Evolutionary conservation across 169 alveolate genomes (phyloP).

Genomic region (Plasmodium vivax): DNA sequence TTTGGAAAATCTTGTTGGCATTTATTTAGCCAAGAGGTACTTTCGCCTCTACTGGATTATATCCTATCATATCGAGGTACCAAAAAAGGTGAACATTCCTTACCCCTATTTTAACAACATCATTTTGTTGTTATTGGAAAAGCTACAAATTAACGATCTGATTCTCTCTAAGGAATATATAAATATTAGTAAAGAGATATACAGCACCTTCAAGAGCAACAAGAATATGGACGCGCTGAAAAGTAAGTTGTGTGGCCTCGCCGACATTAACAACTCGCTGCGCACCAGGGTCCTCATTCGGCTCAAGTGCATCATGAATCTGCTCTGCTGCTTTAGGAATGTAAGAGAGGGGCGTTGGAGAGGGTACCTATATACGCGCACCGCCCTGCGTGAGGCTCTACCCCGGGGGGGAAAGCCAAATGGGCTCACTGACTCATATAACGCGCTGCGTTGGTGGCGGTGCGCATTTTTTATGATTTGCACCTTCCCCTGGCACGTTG

Average conservation of each 20-base stretch:
- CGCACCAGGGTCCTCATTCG: conserved; percentile 14
- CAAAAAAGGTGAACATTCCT: conserved; percentile 49
- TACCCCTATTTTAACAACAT: conserved; percentile 67
- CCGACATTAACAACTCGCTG: conserved; percentile 22
- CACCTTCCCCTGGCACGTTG: neutral
- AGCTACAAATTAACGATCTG: conserved; percentile 51
- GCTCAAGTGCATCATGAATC: conserved; percentile 53
- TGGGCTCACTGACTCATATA: neutral
- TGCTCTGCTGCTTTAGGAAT: conserved; percentile 61
- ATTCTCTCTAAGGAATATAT: conserved; percentile 58
- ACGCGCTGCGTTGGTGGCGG: neutral
- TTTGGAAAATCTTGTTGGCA: conserved; percentile 53
- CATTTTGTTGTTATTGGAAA: conserved; percentile 61
- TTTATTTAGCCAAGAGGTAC: conserved; percentile 57
- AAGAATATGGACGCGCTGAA: conserved; percentile 40
- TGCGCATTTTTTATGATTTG: neutral
- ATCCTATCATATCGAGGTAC: conserved; percentile 63
- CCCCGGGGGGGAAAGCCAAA: neutral
- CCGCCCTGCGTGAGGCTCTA: neutral
- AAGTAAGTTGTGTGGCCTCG: conserved; percentile 1
- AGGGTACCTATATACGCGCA: neutral
- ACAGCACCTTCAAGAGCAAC: conserved; percentile 17
- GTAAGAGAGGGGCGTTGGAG: neutral
- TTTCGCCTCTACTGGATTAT: conserved; percentile 71
- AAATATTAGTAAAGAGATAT: conserved; percentile 44